Conservation (phyloP, 169 alveolate species). For the Eimeria praecox region DNA sequence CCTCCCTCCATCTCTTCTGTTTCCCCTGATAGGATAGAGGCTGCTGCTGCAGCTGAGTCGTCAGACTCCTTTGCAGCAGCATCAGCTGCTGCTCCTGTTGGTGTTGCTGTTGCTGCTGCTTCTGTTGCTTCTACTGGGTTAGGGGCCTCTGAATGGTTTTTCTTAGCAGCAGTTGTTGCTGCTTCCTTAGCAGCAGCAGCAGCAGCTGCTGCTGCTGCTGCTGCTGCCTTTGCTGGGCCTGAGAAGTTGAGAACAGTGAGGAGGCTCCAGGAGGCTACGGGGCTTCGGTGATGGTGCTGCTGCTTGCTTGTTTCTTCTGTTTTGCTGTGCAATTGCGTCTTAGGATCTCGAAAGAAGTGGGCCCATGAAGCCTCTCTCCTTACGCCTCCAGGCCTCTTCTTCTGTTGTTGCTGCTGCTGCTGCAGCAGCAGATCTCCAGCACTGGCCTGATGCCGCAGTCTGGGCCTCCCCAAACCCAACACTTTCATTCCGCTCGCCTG, state of each 20-base stretch:
- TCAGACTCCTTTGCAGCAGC: neutral
- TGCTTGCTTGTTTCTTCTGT: neutral
- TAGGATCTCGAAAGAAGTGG: neutral
- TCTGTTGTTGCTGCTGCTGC: constrained; percentile 44
- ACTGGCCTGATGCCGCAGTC: constrained; percentile 20
- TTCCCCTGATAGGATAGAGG: neutral
- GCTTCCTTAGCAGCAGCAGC: neutral
- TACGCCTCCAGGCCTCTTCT: neutral
- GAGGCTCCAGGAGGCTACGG: neutral
- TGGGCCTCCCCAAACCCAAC: neutral
- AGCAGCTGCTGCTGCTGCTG: neutral
- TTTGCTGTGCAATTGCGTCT: neutral
- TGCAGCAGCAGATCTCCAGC: constrained; percentile 32
- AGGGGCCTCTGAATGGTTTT: no score
- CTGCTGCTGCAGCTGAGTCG: neutral
- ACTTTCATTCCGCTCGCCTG: neutral
- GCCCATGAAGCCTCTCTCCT: neutral
- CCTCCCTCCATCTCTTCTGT: neutral
- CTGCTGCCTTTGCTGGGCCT: neutral
- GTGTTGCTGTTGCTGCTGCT: neutral
- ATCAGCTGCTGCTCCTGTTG: neutral
- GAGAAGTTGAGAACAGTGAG: neutral
- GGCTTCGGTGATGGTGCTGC: neutral
- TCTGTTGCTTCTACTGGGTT: no score
- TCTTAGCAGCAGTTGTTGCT: no score